Conservation (phyloP, 805 yeast species). For the Blastobotrys muscicola region DNA sequence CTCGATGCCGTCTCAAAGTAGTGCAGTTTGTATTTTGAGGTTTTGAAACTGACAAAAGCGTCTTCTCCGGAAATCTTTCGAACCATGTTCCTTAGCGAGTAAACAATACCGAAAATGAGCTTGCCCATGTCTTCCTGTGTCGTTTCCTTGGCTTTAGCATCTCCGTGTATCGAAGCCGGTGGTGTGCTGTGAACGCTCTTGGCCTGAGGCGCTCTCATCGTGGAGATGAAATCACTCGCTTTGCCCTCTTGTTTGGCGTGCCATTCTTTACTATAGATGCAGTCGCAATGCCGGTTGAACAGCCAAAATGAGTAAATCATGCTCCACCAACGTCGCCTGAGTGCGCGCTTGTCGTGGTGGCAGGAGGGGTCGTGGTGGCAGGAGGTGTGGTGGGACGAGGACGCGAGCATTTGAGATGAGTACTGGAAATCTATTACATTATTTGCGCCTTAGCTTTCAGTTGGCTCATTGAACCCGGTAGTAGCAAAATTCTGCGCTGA, state of each 20-base stretch:
- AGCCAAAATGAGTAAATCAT: conserved; percentile 80
- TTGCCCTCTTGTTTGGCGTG: conserved; percentile 8
- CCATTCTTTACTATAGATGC: conserved; percentile 77
- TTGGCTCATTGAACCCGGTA: too few species aligned
- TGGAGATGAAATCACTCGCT: background rate
- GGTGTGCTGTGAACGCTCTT: too few species aligned
- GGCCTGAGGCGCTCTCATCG: too few species aligned
- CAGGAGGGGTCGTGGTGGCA: too few species aligned
- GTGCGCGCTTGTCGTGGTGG: too few species aligned
- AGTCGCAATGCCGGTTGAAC: conserved; percentile 85
- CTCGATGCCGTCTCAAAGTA: conserved; percentile 72
- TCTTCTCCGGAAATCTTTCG: conserved; percentile 38
- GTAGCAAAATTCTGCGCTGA: too few species aligned
- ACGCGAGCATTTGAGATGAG: too few species aligned
- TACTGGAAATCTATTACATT: too few species aligned
- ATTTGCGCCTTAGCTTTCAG: too few species aligned
- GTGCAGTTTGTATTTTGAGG: conserved; percentile 72
- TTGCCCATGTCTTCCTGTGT: conserved; percentile 55
- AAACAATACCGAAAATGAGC: conserved; percentile 75
- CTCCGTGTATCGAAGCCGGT: too few species aligned
- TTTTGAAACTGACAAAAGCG: conserved; percentile 31
- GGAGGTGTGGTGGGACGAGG: too few species aligned
- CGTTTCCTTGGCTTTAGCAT: too few species aligned
- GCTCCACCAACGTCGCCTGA: conserved; percentile 28
- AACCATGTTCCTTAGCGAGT: conserved; percentile 68